phyloP scores from a whole-genome alignment of 176 grass and related monocot species.

The Avena insularis region DNA sequence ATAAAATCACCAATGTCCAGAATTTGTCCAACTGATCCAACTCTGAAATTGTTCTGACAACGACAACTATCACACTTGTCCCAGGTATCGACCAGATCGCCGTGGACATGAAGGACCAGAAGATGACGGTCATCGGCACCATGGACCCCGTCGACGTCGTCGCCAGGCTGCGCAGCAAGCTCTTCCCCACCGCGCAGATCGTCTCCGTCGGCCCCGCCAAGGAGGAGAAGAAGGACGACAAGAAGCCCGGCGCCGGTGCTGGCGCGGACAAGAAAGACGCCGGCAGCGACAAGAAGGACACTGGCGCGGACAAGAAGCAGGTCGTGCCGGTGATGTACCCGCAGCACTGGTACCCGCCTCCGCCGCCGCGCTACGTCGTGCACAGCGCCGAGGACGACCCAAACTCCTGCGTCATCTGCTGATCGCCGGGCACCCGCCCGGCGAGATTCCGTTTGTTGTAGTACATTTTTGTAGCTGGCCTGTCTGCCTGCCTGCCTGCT shows the following conservation, averaged over 20 bases:
- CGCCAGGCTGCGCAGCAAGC: not conserved
- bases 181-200: not conserved
- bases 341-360: conserved; percentile 8
- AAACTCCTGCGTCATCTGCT: conserved; percentile 77
- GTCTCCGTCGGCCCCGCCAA: not conserved
- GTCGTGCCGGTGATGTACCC: not conserved
- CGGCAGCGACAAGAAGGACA: not conserved
- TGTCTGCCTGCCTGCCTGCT: not conserved
- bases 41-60: not conserved
- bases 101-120: conserved; percentile 71
- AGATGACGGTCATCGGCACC: conserved; percentile 68
- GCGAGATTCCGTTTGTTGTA: not conserved
- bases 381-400: conserved; percentile 74
- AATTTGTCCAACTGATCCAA: no score
- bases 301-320: not conserved
- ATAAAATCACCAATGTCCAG: no score
- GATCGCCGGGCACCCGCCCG: not conserved
- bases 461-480: conserved; percentile 9
- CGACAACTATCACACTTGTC: no score
- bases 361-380: conserved; percentile 43
- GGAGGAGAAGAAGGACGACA: not conserved
- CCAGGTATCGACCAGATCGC: conserved; percentile 70
- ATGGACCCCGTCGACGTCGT: conserved; percentile 55
- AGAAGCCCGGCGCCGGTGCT: no score
- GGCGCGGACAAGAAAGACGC: not conserved